Evolutionary conservation across 108 stramenopile genomes (phyloP).

Genomic region (Mayamaea pseudoterrestris): DNA sequence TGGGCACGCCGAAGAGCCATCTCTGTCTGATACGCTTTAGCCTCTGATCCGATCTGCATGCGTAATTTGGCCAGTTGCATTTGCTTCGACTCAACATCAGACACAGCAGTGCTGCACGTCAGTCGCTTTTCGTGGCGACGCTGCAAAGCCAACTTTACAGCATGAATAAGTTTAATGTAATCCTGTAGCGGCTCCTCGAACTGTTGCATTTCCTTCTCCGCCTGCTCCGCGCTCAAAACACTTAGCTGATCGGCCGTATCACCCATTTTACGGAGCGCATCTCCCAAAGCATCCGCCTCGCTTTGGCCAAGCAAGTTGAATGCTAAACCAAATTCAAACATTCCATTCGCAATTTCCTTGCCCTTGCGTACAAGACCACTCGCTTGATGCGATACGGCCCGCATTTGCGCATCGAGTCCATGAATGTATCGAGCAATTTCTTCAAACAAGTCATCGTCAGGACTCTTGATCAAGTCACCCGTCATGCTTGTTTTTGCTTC

Average conservation of each 20-base stretch:
- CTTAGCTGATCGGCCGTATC: constrained; percentile 76
- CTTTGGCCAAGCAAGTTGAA: constrained; percentile 91
- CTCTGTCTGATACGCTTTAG: constrained; percentile 74
- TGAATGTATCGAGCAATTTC: constrained; percentile 87
- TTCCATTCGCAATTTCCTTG: constrained; percentile 84
- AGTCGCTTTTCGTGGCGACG: constrained; percentile 84
- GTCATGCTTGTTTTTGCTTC: constrained; percentile 75
- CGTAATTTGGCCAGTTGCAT: constrained; percentile 39
- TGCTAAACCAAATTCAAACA: constrained; percentile 94
- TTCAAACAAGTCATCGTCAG: constrained; percentile 86
- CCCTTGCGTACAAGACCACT: constrained; percentile 81
- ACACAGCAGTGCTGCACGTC: constrained; percentile 62
- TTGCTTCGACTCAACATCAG: constrained; percentile 65
- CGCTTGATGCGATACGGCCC: constrained; percentile 84
- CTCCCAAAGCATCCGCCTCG: constrained; percentile 77
- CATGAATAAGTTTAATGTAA: constrained; percentile 86
- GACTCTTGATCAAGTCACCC: constrained; percentile 66
- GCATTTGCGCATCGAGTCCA: constrained; percentile 83
- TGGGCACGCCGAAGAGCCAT: constrained; percentile 70
- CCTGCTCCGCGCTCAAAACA: constrained; percentile 64
- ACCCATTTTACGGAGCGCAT: constrained; percentile 77
- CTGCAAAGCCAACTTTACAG: constrained; percentile 86
- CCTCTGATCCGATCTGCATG: constrained; percentile 70
- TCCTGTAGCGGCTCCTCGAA: constrained; percentile 93
- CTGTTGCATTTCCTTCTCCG: constrained; percentile 71